Conservation (phyloP, 495 filamentous ascomycete species). For the Neurospora sp. region DNA sequence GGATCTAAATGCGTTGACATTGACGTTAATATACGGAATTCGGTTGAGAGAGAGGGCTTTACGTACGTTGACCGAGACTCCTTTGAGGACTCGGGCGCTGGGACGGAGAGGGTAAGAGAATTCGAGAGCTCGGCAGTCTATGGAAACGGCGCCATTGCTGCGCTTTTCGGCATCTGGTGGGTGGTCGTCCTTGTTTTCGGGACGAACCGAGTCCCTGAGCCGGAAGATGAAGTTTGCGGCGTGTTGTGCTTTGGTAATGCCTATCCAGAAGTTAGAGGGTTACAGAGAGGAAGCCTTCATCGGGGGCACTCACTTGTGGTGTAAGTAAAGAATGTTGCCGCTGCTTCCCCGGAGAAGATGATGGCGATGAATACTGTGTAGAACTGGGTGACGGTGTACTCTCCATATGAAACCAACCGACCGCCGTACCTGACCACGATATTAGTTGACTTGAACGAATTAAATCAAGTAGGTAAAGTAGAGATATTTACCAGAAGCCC, state of each 20-base stretch:
- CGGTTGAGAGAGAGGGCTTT: neutral
- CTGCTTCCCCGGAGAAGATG: conserved; percentile 31
- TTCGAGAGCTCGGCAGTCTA: conserved; percentile 40
- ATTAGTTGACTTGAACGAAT: neutral
- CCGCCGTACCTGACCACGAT: conserved; percentile 21
- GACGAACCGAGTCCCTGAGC: conserved; percentile 16
- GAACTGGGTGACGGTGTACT: conserved; percentile 24
- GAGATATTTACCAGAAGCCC: conserved; percentile 24
- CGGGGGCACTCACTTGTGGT: conserved; percentile 21
- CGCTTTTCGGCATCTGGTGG: conserved; percentile 8
- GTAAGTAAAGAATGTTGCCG: conserved; percentile 33
- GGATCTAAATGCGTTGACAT: neutral
- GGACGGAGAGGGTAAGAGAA: conserved; percentile 46
- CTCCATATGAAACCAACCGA: conserved; percentile 23
- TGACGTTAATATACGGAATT: neutral
- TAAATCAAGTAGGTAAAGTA: neutral
- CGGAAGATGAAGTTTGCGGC: conserved; percentile 31
- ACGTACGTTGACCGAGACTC: conserved; percentile 46
- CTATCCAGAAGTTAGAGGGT: neutral
- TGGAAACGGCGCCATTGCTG: conserved; percentile 29
- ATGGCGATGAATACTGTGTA: conserved; percentile 33
- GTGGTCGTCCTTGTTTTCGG: conserved; percentile 10
- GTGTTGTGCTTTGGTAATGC: conserved; percentile 28
- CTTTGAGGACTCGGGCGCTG: conserved; percentile 40
- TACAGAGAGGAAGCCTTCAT: neutral